These are phyloP conservation scores for Bidens hawaiensis DNA, from an alignment of 140 eudicot genomes.

Conservation along the genomic window DNA sequence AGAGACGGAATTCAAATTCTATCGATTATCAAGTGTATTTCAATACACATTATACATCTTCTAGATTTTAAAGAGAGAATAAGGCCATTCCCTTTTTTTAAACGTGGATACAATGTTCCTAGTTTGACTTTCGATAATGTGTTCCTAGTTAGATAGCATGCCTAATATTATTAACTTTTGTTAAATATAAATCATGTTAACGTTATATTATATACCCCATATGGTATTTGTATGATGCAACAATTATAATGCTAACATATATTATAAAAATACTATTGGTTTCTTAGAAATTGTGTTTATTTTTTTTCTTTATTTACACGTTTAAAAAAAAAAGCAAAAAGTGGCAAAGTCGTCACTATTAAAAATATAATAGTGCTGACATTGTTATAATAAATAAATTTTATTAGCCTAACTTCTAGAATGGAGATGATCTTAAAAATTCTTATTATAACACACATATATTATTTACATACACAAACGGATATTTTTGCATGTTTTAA, in stretches of 20 bases:
- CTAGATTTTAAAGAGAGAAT: not conserved
- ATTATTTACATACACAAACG: too few species aligned
- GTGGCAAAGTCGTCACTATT: not conserved
- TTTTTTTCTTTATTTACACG: conserved; percentile 1
- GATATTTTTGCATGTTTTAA: too few species aligned
- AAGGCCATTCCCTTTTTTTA: not conserved
- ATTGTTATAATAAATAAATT: conserved; percentile 1
- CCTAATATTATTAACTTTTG: not conserved
- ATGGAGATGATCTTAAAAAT: not conserved
- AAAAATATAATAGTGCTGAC: conserved; percentile 17
- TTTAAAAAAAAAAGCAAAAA: not conserved
- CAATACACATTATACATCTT: not conserved
- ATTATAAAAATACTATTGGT: not conserved
- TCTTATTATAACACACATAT: too few species aligned
- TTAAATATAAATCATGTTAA: not conserved
- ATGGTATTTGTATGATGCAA: conserved; percentile 21
- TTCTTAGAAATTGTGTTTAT: not conserved
- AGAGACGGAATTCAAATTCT: too few species aligned
- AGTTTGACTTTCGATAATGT: conserved; percentile 13
- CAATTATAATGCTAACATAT: conserved; percentile 6
- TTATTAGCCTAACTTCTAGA: conserved; percentile 29
- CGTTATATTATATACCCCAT: conserved; percentile 20
- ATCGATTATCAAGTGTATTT: not conserved
- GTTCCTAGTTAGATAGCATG: not conserved
- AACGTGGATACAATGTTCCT: conserved; percentile 2